Evolutionary conservation across 2,329 filamentous ascomycete genomes (phyloP), one percentile per base, ranked within the genome.

Genomic region (Xylaria sp.): DNA sequence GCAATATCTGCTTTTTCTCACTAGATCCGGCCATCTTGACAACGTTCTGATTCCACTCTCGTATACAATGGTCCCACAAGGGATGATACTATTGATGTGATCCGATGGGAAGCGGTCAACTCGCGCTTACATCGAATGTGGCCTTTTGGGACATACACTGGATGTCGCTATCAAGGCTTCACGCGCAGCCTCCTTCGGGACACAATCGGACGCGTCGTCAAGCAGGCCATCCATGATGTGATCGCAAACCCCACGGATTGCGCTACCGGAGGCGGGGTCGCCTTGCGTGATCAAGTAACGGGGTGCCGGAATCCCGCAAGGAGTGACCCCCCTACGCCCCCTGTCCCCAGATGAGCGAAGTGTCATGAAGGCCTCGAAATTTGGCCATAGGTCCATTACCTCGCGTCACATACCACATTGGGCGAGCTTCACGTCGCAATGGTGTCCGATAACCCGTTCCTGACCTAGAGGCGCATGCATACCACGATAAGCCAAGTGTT

Each of bases 1-100:
- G 80, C 5, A 90, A 75, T 16, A 90, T 89, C 29, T 86, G 82
- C 72, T 86, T 87, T 75, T 84, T 86, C 51, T 54, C 48, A 25
- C 35, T 47, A 29, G 61, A 37, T 58, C 3, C 50, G 16, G 5
- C 70, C 74, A 35, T 71, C 65, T n/a, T 64, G 57, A 35, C 25
- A 35, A 60, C 53, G 37, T 61, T 40, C 21, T 53, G 53, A 35
- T 60, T 35, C 42, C 10, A 50, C 42, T 60, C 42, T 60, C 57
- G 57, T 60, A 60, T 60, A 25, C 16, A 35, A 48, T 50, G 25
- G 42, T 50, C 25, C 29, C 27, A 48, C 13, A 48, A 60, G 42
- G 42, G 29, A 60, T 60, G 57, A 60, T 37, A 60, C 42, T 60
- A 60, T 48, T 50, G 57, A 48, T 60, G 27, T 50, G 42, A 60